Percentiles rank a stretch among this genome's conserved stretches.
Evolutionary conservation across 2,329 filamentous ascomycete species (phyloP).

Genomic region (Sclerotinia nivalis): DNA sequence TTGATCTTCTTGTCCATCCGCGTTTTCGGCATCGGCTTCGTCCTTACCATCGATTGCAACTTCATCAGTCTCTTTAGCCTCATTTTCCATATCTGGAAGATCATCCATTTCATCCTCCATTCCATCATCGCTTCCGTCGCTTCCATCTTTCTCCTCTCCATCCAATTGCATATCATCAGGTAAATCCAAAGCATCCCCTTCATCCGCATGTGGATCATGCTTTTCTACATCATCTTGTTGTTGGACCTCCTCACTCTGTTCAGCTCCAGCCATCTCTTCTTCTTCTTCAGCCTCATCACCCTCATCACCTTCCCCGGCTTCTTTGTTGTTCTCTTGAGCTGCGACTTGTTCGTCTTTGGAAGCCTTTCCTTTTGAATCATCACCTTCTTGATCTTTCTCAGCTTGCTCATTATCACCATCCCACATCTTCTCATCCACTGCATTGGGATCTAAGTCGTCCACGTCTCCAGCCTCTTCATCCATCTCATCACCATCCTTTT

Average conservation of each 20-base stretch:
- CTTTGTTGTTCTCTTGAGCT: slow-evolving; percentile 58
- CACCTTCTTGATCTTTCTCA: slow-evolving; percentile 78
- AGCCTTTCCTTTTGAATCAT: slow-evolving; percentile 69
- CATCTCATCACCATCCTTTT: slow-evolving; percentile 67
- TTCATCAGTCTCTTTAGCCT: slow-evolving; percentile 45
- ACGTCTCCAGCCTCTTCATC: slow-evolving; percentile 91
- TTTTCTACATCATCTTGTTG: slow-evolving; percentile 59
- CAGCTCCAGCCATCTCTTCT: slow-evolving; percentile 54
- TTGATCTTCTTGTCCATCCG: slow-evolving; percentile 45
- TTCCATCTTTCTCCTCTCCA: slow-evolving; percentile 55
- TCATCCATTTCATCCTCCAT: slow-evolving; percentile 52
- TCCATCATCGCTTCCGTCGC: slow-evolving; percentile 42
- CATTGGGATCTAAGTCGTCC: slow-evolving; percentile 83
- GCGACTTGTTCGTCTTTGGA: slow-evolving; percentile 55
- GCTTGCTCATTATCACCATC: slow-evolving; percentile 79
- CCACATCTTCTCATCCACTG: slow-evolving; percentile 99
- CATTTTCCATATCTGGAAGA: slow-evolving; percentile 51
- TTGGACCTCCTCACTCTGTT: slow-evolving; percentile 56
- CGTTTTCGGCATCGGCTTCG: slow-evolving; percentile 45
- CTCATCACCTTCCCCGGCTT: slow-evolving; percentile 53
- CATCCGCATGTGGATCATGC: slow-evolving; percentile 65
- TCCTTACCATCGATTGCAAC: slow-evolving; percentile 48
- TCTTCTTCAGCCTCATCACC: slow-evolving; percentile 55
- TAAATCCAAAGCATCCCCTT: slow-evolving; percentile 67
- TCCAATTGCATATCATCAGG: slow-evolving; percentile 73